These are phyloP conservation scores for Closterium sp. DNA, from an alignment of 139 green algal genomes.

Conservation along the genomic window DNA sequence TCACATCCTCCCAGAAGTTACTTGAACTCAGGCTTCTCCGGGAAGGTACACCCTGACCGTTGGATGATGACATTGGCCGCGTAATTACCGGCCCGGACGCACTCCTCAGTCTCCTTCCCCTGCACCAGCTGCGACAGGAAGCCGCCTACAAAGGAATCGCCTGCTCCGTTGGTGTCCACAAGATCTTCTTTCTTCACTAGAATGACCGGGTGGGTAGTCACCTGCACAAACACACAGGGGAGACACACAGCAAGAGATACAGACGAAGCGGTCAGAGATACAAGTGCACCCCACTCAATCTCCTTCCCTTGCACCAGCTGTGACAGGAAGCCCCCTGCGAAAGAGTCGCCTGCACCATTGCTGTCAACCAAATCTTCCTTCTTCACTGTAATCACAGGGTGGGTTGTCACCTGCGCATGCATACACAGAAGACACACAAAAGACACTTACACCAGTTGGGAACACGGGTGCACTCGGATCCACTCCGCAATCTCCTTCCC, in stretches of 20 bases:
- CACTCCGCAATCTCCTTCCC: too few relatives aligned
- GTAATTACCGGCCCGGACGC: slow-evolving; percentile 86
- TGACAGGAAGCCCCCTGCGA: too few relatives aligned
- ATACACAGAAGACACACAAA: neutral
- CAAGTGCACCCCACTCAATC: too few relatives aligned
- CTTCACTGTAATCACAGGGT: slow-evolving; percentile 67
- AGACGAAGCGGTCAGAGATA: too few relatives aligned
- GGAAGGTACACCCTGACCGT: slow-evolving; percentile 72
- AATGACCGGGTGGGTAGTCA: slow-evolving; percentile 65
- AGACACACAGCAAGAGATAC: too few relatives aligned
- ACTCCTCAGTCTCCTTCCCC: slow-evolving; percentile 80
- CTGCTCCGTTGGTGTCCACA: slow-evolving; percentile 94
- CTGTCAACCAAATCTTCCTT: slow-evolving; percentile 95
- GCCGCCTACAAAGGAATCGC: slow-evolving; percentile 83
- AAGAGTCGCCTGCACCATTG: slow-evolving; percentile 74
- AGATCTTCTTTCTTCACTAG: slow-evolving; percentile 78
- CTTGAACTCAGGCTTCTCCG: slow-evolving; percentile 39
- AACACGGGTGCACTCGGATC: too few relatives aligned
- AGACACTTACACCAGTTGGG: too few relatives aligned
- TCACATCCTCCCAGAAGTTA: neutral
- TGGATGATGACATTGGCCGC: slow-evolving; percentile 93
- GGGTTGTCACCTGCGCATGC: slow-evolving; percentile 49
- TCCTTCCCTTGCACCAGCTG: too few relatives aligned
- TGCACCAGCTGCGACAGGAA: slow-evolving; percentile 93
- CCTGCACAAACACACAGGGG: too few relatives aligned